These are phyloP conservation scores for Termitomyces titanicus DNA, from an alignment of 768 basidiomycete genomes.

Conservation along the genomic window DNA sequence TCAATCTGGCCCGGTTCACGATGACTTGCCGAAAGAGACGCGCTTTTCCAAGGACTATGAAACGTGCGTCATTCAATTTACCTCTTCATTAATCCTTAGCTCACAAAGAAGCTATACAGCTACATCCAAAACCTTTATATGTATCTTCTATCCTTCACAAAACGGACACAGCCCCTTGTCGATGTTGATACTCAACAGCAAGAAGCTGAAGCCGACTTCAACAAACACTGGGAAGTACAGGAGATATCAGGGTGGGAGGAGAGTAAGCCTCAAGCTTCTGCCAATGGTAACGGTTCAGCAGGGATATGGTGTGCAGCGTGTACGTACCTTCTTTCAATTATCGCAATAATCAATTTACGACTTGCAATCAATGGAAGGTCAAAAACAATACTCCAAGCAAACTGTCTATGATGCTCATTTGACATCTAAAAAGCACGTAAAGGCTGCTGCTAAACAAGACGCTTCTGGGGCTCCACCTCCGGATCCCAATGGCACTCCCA, in stretches of 20 bases:
- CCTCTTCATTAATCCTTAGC: conserved; percentile 2
- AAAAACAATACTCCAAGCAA: conserved; percentile 93
- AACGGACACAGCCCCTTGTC: conserved; percentile 78
- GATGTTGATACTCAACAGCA: conserved; percentile 69
- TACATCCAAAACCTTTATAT: conserved; percentile 81
- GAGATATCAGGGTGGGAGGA: conserved; percentile 77
- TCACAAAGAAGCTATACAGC: conserved; percentile 31
- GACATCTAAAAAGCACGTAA: conserved; percentile 93
- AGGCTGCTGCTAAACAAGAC: conserved; percentile 78
- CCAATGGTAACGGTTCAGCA: conserved; percentile 37
- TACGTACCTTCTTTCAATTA: conserved; percentile 37
- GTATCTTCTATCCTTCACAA: conserved; percentile 85
- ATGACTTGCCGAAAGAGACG: conserved; percentile 65
- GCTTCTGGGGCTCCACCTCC: conserved; percentile 39
- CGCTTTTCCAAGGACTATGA: conserved; percentile 77
- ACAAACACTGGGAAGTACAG: conserved; percentile 72
- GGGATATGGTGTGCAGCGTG: conserved; percentile 96
- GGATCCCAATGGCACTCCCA: conserved; percentile 55
- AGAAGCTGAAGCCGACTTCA: conserved; percentile 67
- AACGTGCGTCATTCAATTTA: conserved; percentile 43
- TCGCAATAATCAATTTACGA: conserved; percentile 5
- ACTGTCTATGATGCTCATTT: conserved; percentile 97
- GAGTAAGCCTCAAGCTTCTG: conserved; percentile 35
- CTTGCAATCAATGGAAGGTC: conserved; percentile 49
- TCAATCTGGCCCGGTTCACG: conserved; percentile 57